Evolutionary conservation across 129 eudicot genomes (phyloP), one percentile per base, ranked within the genome.

Genomic region (Logfia minima): DNA sequence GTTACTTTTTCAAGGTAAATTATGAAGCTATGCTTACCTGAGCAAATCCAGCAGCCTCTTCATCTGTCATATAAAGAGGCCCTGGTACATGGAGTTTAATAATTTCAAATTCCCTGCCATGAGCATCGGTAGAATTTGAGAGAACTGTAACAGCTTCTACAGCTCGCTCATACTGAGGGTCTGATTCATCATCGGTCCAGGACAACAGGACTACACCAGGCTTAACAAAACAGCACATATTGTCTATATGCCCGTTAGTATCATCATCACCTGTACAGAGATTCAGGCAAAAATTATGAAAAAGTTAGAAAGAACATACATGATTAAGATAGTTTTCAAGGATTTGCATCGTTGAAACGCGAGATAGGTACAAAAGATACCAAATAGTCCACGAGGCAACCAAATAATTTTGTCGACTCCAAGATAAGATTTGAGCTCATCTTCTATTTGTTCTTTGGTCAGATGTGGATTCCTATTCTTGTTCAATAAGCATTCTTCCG

Each of bases 401-500:
- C 99, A 94, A 23, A 94, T 84, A 78, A 91, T 58, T 86, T 91
- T 94, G 80, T 80, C 62, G 58, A 91, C 90, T 75, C 96, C 92
- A 72, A 91, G 92, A 81, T 91, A 94, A 71, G 88, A 83, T 84
- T 89, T 91, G 34, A 94, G 96, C 77, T 86, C 85, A 35, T 89
- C 87, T 78, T 94, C 97, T 63, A 94, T 94, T 77, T 94, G 93
- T 74, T 68, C 86, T 75, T 89, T 91, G 18, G 84, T 87, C 84
- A 94, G 75, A 88, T 87, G 84, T 28, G 99, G 96, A 65, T 94
- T 94, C 74, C 99, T 83, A 78, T 94, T 94, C 84, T 87, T 85
- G 79, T 91, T 91, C 85, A 91, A 78, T 52, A 94, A 92, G 84
- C 99, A 94, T 85, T 94, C 99, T 80, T 94, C 99, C 0, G 97